phyloP scores from a whole-genome alignment of 2,329 filamentous ascomycete genomes.

The Diplodia corticola region DNA sequence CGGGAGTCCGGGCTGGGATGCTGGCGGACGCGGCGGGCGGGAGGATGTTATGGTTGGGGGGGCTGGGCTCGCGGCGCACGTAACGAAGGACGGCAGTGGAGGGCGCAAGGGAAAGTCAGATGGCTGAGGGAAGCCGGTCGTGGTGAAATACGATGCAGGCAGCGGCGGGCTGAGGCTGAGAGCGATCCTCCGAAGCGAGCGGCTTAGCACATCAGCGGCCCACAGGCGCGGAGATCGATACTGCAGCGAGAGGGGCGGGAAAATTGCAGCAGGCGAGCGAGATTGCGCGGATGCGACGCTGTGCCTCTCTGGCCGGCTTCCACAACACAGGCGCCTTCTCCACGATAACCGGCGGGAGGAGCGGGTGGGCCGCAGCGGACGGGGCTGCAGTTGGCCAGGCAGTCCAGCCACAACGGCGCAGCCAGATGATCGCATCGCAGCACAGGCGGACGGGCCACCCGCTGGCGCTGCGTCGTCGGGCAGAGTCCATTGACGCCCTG shows the following conservation, averaged over 20 bases:
- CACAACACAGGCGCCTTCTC: background rate
- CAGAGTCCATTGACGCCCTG: no score
- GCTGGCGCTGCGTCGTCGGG: background rate
- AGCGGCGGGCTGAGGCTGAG: conserved; percentile 20
- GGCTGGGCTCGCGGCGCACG: background rate
- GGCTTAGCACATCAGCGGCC: conserved; percentile 16
- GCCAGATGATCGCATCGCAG: background rate
- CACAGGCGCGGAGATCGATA: background rate
- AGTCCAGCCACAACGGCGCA: conserved; percentile 18
- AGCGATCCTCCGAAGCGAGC: conserved; percentile 14
- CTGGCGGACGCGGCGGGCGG: background rate
- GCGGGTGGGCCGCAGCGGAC: conserved; percentile 1
- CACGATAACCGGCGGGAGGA: conserved; percentile 5
- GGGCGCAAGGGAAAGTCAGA: conserved; percentile 1
- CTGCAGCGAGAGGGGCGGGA: background rate
- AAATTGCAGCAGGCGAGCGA: background rate
- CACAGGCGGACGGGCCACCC: background rate
- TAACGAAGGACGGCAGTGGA: background rate
- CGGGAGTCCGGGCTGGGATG: background rate
- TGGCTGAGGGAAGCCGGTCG: conserved; percentile 1
- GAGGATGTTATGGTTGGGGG: background rate
- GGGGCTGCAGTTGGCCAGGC: conserved; percentile 16
- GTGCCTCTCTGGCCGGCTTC: background rate
- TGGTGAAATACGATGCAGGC: conserved; percentile 19
- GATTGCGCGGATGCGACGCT: background rate